Evolutionary conservation across 345 rosid species (phyloP).

Genomic region (Raphanus sativus): DNA sequence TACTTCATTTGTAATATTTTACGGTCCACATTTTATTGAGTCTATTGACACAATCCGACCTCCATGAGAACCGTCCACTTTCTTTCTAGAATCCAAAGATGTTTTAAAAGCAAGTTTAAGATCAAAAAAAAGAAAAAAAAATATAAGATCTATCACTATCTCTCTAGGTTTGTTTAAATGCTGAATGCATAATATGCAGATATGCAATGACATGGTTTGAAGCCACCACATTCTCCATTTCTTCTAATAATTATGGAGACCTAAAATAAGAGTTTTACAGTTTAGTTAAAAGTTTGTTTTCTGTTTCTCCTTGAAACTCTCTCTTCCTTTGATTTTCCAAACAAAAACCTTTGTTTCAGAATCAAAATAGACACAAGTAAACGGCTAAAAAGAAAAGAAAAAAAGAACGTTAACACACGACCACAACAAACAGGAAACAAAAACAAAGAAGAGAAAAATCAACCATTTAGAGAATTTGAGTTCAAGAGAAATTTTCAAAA

Average conservation of each 20-base stretch:
- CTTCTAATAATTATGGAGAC: neutral
- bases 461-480: neutral
- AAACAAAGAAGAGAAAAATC: neutral
- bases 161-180: neutral
- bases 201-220: neutral
- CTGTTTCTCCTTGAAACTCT: constrained; percentile 29
- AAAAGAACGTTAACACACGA: neutral
- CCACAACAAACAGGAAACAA: neutral
- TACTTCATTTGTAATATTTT: too few relatives aligned
- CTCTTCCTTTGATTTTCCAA: constrained; percentile 9
- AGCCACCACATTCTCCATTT: neutral
- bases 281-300: neutral
- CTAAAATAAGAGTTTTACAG: constrained; percentile 17
- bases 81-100: too few relatives aligned
- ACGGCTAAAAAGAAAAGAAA: constrained; percentile 4
- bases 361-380: neutral
- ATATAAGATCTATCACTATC: too few relatives aligned
- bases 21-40: too few relatives aligned
- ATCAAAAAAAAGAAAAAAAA: too few relatives aligned
- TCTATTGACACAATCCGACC: too few relatives aligned
- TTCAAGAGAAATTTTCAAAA: neutral
- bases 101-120: too few relatives aligned
- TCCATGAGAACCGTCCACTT: too few relatives aligned
- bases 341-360: constrained; percentile 13
- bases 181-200: neutral